Base-by-base conservation (phyloP, 1,139 yeast genomes). In the Lodderomyces parapsilosis region DNA sequence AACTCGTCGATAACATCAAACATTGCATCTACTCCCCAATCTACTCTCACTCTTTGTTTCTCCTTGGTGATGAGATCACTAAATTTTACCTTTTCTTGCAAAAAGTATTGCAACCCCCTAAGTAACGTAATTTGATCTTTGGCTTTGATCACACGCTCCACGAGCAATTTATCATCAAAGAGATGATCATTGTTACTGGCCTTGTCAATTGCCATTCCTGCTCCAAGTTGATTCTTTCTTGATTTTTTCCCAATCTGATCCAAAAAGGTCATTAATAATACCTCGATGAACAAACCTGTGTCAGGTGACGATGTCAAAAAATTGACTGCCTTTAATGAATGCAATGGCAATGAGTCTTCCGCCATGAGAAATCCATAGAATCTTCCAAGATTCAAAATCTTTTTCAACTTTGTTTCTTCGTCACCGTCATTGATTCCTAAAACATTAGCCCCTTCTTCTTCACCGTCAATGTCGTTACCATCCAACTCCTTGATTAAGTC, bases 401-500 rank as follows among this genome's bases (percentile, higher is more conserved):
- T 76, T 52, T 76, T 76, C 34, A 87, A 60, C 51, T 80, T 77
- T 10, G 68, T 57, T 40, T 79, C 83, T 19, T 62, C 66, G 34
- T 68, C 63, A 22, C 59, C 67, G 6, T 59, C 66, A 35, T 65
- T 72, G 43, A 57, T 62, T 8, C 58, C 72, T n/a, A 65, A 62
- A 45, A 66, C 65, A 33, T 40, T 45, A 5, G 24, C 30, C 13
- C 36, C 50, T 28, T 64, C 74, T 6, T 38, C 50, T 28, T 64
- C 74, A 6, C 62, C 71, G 3, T 63, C 75, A 6, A 70, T 76
- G 19, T 47, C 41, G 2, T 57, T 44, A 6, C 68, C 69, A 52
- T 86, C 96, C 39, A 89, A 68, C 28, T 83, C 89, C 50, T 81
- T 81, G n/a, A 91, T 57, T 41, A 83, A 74, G 60, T 93, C 96